phyloP scores from a whole-genome alignment of 2,329 filamentous ascomycete genomes.

The Calonectria leucothoes region DNA sequence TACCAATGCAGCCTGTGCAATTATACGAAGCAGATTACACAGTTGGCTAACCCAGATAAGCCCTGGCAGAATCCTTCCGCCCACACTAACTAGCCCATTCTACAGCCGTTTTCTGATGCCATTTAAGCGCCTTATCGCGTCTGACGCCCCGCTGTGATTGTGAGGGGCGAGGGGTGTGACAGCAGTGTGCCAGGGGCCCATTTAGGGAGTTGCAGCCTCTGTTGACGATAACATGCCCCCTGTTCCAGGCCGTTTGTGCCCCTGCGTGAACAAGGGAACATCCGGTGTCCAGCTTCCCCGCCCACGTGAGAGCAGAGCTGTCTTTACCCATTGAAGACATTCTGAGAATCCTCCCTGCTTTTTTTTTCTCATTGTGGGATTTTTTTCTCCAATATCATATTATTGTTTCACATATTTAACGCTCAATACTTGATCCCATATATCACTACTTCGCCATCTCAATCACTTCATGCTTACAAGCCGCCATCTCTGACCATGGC shows the following conservation, averaged over 20 bases:
- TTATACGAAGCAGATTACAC: neutral
- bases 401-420: neutral
- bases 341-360: neutral
- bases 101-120: neutral
- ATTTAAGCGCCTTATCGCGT: neutral
- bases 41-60: neutral
- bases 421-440: neutral
- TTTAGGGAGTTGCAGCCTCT: neutral
- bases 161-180: neutral
- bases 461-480: neutral
- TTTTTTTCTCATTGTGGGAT: neutral
- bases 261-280: neutral
- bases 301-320: neutral
- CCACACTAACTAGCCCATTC: neutral
- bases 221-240: neutral
- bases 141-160: neutral
- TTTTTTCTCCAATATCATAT: neutral
- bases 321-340: neutral
- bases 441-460: neutral
- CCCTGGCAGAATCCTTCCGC: neutral
- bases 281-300: neutral
- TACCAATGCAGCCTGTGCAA: neutral
- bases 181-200: neutral
- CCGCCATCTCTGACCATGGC: neutral
- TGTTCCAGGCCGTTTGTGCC: neutral